phyloP scores from a whole-genome alignment of 257 asterid species.

The Solanum paucissectum region DNA sequence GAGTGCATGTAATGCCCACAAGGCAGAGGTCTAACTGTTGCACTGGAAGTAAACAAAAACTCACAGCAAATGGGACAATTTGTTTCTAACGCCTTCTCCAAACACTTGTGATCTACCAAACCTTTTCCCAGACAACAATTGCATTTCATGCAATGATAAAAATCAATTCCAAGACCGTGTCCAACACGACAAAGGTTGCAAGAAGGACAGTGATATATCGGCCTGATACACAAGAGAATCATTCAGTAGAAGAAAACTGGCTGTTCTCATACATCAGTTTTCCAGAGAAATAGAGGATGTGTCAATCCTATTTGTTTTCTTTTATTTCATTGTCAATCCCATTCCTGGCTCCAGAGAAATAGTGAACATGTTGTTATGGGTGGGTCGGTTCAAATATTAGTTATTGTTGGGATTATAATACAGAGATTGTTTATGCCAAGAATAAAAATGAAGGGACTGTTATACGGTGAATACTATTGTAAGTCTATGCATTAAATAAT shows the following conservation, averaged over 20 bases:
- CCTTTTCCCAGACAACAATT: conserved; percentile 35
- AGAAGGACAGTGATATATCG: conserved; percentile 38
- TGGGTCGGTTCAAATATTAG: neutral
- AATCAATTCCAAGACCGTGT: conserved; percentile 35
- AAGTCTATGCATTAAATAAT: neutral
- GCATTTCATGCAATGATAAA: conserved; percentile 41
- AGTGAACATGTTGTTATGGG: neutral
- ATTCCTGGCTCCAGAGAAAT: neutral
- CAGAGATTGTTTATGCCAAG: neutral
- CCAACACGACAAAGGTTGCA: conserved; percentile 46
- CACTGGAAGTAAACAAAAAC: conserved; percentile 36
- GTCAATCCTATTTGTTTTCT: neutral
- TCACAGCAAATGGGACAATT: conserved; percentile 45
- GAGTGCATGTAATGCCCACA: conserved; percentile 50
- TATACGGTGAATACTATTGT: neutral
- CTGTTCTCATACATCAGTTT: neutral
- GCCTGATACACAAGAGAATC: conserved; percentile 9
- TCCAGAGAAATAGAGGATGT: neutral
- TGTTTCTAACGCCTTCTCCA: conserved; percentile 38
- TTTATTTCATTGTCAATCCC: neutral
- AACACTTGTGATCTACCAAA: conserved; percentile 25
- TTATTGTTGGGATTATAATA: neutral
- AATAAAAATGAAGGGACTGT: neutral
- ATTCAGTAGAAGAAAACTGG: neutral
- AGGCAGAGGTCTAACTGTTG: conserved; percentile 29